Evolutionary conservation across 257 asterid genomes (phyloP), one percentile per base, ranked within the genome.

Genomic region (Plantago elongata): DNA sequence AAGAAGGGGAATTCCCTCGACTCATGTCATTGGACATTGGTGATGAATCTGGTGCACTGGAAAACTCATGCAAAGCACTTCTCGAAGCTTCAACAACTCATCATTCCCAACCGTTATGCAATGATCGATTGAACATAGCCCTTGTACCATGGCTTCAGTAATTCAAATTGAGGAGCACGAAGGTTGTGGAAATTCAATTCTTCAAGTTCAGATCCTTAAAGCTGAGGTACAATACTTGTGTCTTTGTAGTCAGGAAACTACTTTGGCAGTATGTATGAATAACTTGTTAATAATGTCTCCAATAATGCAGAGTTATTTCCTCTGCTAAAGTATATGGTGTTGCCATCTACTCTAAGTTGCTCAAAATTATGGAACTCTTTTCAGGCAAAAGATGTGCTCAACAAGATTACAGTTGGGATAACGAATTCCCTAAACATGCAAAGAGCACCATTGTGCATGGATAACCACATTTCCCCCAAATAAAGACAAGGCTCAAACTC

Each of bases 321-420:
- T 34, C 40, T 34, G 40, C 40, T 34, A 7, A 34, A 34, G 40
- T 34, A 34, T 34, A 34, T 34, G 40, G 2, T 22, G 27, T 22
- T 22, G 27, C 27, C 27, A 22, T 22, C 1, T 22, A 22, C 2
- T 22, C 27, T 22, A 2, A 22, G 2, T 22, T 22, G 27, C 40
- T 34, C 7, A 40, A 37, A 56, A 56, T n/a, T 1, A 18, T 5
- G 18, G 40, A 60, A 58, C 14, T 38, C 14, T 1, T 8, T 58
- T 45, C 37, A 60, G 49, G 51, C 64, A 59, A 59, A 59, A 59
- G 38, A 17, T 59, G 63, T 13, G 48, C 27, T 18, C 6, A 18
- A 52, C n/a, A 9, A 11, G 63, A 58, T 3, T 57, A 57, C 51
- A 40, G 38, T 43, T 60, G 52, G 51, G 48, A 44, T 44, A 45